These are phyloP conservation scores for Royoungia palumana DNA, from an alignment of 768 basidiomycete species.

Conservation along the genomic window DNA sequence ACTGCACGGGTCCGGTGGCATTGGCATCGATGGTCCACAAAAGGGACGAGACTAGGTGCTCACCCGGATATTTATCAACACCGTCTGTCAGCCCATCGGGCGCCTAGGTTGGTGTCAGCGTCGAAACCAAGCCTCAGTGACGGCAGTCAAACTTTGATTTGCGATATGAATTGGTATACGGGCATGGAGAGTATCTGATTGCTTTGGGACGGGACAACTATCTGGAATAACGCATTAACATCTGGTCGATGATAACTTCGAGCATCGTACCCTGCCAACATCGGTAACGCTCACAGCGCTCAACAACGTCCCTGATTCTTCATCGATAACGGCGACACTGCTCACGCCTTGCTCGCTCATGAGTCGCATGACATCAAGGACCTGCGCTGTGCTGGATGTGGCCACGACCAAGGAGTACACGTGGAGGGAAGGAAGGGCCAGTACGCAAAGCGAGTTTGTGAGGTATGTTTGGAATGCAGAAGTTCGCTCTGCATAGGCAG, in stretches of 20 bases:
- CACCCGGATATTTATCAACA: slow-evolving; percentile 75
- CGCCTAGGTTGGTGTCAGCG: slow-evolving; percentile 38
- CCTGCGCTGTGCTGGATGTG: slow-evolving; percentile 53
- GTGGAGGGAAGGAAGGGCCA: slow-evolving; percentile 63
- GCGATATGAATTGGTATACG: slow-evolving; percentile 63
- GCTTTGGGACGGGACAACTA: slow-evolving; percentile 77
- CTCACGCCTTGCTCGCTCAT: slow-evolving; percentile 88
- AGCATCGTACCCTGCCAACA: slow-evolving; percentile 58
- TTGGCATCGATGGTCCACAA: background rate
- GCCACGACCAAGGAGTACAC: slow-evolving; percentile 63
- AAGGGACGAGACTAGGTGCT: slow-evolving; percentile 1
- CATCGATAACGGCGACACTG: slow-evolving; percentile 74
- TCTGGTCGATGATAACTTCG: background rate
- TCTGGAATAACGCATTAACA: slow-evolving; percentile 34
- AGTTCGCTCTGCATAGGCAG: slow-evolving; percentile 47
- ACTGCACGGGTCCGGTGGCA: slow-evolving; percentile 41
- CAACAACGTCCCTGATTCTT: slow-evolving; percentile 56
- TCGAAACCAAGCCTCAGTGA: background rate
- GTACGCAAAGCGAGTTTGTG: slow-evolving; percentile 53
- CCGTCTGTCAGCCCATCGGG: slow-evolving; percentile 78
- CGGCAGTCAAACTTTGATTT: slow-evolving; percentile 57
- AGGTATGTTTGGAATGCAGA: slow-evolving; percentile 33
- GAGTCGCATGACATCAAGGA: slow-evolving; percentile 77
- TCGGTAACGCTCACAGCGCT: slow-evolving; percentile 84
- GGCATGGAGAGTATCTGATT: slow-evolving; percentile 72